phyloP scores from a whole-genome alignment of 106 monocot species.

The Narthecium ossifragum region DNA sequence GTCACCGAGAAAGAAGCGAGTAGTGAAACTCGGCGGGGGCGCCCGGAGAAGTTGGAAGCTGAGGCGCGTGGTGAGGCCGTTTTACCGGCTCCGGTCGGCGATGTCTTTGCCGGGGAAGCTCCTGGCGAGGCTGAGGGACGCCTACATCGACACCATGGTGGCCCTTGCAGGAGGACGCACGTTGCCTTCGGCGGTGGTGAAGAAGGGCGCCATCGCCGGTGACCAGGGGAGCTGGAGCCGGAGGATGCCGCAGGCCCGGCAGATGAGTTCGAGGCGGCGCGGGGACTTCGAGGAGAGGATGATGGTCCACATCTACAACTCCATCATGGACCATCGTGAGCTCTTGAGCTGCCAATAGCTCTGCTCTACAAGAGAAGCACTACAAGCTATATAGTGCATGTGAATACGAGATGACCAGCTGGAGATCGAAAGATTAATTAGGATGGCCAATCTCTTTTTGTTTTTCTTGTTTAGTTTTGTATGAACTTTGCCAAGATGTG shows the following conservation, averaged over 20 bases:
- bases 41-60: neutral
- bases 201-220: neutral
- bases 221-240: neutral
- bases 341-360: neutral
- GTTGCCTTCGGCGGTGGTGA: neutral
- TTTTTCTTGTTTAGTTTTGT: too few species aligned
- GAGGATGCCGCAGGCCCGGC: neutral
- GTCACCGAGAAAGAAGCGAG: neutral
- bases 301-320: neutral
- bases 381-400: too few species aligned
- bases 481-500: too few species aligned
- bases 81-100: neutral
- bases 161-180: neutral
- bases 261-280: neutral
- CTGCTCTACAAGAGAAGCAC: too few species aligned
- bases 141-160: constrained; percentile 1
- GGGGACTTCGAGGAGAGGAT: neutral
- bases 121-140: constrained; percentile 1
- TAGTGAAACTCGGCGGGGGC: neutral
- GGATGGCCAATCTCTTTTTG: too few species aligned
- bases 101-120: neutral
- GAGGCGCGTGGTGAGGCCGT: neutral
- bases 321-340: neutral
- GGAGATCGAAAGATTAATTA: too few species aligned
- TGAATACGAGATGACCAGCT: too few species aligned